Evolutionary conservation across 495 filamentous ascomycete species (phyloP).

Genomic region (Hapsidospora chrysogenum): DNA sequence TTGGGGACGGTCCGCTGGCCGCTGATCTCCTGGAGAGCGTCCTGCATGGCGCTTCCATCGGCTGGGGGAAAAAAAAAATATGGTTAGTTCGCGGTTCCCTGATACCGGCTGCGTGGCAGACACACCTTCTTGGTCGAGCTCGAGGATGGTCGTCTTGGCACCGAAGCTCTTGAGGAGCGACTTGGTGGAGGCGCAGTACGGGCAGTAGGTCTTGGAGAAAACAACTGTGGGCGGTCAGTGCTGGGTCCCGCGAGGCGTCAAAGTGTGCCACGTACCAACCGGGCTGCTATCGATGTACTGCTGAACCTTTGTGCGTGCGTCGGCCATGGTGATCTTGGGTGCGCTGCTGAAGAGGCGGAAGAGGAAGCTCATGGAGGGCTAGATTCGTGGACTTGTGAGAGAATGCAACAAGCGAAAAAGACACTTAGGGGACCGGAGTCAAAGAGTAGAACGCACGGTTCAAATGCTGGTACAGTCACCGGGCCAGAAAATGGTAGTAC

Average conservation of each 20-base stretch:
- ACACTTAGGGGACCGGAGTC: background rate
- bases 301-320: slow-evolving; percentile 75
- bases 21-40: slow-evolving; percentile 63
- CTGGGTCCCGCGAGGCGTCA: background rate
- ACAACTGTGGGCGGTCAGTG: slow-evolving; percentile 40
- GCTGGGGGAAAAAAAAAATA: slow-evolving; percentile 18
- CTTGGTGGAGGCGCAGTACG: slow-evolving; percentile 82
- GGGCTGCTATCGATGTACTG: slow-evolving; percentile 78
- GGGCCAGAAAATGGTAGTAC: no score
- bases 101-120: slow-evolving; percentile 5
- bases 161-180: slow-evolving; percentile 44
- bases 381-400: no score
- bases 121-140: slow-evolving; percentile 73
- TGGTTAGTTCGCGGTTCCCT: background rate
- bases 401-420: background rate
- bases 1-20: slow-evolving; percentile 82
- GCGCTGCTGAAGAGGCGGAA: slow-evolving; percentile 54
- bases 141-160: slow-evolving; percentile 59
- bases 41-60: slow-evolving; percentile 71
- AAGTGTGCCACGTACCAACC: slow-evolving; percentile 45
- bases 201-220: slow-evolving; percentile 94
- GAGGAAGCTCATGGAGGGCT: slow-evolving; percentile 48
- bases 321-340: slow-evolving; percentile 54
- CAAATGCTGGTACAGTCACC: no score
- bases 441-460: no score